Base-by-base conservation (phyloP, 495 filamentous ascomycete genomes). In the Monascus purpureus region DNA sequence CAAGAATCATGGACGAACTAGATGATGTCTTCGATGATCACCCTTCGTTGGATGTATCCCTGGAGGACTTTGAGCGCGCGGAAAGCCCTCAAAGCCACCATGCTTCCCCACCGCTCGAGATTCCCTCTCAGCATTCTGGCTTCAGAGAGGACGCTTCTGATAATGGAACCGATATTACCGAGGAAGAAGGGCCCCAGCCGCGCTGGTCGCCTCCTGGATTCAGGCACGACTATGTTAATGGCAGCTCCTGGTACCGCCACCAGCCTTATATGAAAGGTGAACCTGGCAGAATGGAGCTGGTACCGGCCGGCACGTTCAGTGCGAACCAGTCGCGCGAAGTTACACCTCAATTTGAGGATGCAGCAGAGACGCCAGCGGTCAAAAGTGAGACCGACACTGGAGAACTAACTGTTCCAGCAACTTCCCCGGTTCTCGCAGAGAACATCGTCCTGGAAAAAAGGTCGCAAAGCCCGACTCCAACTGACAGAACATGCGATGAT, bases 41-140 rank as follows among this genome's bases (percentile, higher is more conserved):
- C 57, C 70, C 72, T 19, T 77, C 72, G 33, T 46, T 86, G 57
- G 70, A 76, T 59, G 77, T 68, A 27, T 82, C 79, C 32, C 65
- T 85, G 43, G 72, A 77, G 47, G 80, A 87, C 61, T 84, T 83
- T 67, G 78, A 78, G 46, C 64, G 58, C 47, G 61, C 20, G 9
- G 20, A 55, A 36, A 62, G 64, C 29, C 20, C 20, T 9, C 20
- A 4, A 9, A 66, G 61, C 43, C 51, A 57, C 36, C 57, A 57
- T 41, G 55, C 60, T 25, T 68, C 69, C 14, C 72, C 68, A 8
- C 29, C 68, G 44, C 72, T 75, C 44, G 64, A 62, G 25, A 58
- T 80, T 33, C 82, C 77, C 11, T 77, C 76, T 16, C 70, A 79
- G 49, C 79, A 82, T 58, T 85, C 79, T 28, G 82, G 77, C 26